A percentile compares a stretch with the other conserved stretches of the same genome.
Evolutionary conservation across 768 basidiomycete genomes (phyloP).

Genomic region (Pseudohyphozyma bogoriensis): DNA sequence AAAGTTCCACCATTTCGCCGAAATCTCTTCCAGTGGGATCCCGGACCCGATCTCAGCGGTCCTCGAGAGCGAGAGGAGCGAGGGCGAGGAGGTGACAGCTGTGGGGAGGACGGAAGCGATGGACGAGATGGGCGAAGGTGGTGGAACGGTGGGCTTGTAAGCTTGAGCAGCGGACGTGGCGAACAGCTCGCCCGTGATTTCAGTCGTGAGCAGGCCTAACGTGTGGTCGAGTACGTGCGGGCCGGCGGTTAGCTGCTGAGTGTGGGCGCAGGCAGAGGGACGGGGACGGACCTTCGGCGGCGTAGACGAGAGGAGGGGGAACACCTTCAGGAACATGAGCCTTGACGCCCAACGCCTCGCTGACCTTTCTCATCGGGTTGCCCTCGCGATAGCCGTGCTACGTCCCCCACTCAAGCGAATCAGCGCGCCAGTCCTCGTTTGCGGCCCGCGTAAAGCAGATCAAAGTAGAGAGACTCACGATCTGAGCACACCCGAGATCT

Average conservation of each 20-base stretch:
- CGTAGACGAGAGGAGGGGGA: too few relatives aligned
- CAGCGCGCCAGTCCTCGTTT: background rate
- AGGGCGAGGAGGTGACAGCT: background rate
- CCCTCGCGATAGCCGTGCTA: background rate
- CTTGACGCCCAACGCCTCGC: conserved; percentile 5
- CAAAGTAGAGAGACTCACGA: conserved; percentile 21
- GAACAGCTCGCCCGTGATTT: conserved; percentile 9
- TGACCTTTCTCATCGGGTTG: conserved; percentile 4
- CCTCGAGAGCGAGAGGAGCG: conserved; percentile 17
- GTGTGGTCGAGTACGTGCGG: too few relatives aligned
- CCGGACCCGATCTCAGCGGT: conserved; percentile 26
- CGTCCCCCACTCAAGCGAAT: too few relatives aligned
- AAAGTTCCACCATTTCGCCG: conserved; percentile 15
- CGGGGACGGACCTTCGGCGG: background rate
- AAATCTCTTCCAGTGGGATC: conserved; percentile 9
- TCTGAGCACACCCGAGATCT: conserved; percentile 20
- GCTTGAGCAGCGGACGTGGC: conserved; percentile 12
- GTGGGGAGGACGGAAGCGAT: conserved; percentile 17
- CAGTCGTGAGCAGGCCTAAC: conserved; percentile 5
- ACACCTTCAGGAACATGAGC: background rate
- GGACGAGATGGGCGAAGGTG: background rate
- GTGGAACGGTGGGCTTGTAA: background rate
- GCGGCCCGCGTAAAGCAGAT: too few relatives aligned
- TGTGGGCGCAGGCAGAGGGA: background rate
- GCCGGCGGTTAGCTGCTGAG: background rate